A percentile compares a stretch with the other conserved stretches of the same genome.
Evolutionary conservation across 2,329 filamentous ascomycete species (phyloP).

Genomic region (Nemania abortiva): DNA sequence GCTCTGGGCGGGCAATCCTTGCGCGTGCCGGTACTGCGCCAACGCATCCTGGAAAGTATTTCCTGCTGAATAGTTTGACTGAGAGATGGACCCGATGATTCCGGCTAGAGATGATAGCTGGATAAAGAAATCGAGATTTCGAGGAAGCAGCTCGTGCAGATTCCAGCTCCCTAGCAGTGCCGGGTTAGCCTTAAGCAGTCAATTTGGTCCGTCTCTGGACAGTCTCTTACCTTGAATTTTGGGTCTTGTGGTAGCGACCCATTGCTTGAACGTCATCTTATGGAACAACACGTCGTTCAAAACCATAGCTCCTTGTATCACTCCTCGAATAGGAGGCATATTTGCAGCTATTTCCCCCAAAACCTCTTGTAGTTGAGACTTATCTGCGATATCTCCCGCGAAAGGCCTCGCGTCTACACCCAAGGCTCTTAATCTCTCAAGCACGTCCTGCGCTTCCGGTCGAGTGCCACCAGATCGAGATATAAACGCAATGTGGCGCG

Average conservation of each 20-base stretch:
- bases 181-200: neutral
- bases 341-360: neutral
- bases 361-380: conserved; percentile 6
- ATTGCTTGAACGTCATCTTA: neutral
- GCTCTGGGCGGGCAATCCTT: conserved; percentile 48
- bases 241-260: neutral
- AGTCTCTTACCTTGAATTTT: conserved; percentile 3
- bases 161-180: conserved; percentile 23
- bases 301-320: neutral
- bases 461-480: conserved; percentile 17
- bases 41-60: conserved; percentile 54
- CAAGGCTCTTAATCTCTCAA: neutral
- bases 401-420: conserved; percentile 15
- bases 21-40: conserved; percentile 45
- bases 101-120: conserved; percentile 46
- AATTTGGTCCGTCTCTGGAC: neutral
- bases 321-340: conserved; percentile 23
- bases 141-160: conserved; percentile 50
- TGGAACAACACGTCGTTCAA: neutral
- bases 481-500: conserved; percentile 24
- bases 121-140: conserved; percentile 47
- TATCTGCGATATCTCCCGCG: conserved; percentile 8
- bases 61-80: conserved; percentile 53
- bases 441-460: conserved; percentile 15
- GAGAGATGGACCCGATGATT: conserved; percentile 44